Conservation (phyloP, 2,329 filamentous ascomycete genomes). For the Cordyceps fumosorosea region DNA sequence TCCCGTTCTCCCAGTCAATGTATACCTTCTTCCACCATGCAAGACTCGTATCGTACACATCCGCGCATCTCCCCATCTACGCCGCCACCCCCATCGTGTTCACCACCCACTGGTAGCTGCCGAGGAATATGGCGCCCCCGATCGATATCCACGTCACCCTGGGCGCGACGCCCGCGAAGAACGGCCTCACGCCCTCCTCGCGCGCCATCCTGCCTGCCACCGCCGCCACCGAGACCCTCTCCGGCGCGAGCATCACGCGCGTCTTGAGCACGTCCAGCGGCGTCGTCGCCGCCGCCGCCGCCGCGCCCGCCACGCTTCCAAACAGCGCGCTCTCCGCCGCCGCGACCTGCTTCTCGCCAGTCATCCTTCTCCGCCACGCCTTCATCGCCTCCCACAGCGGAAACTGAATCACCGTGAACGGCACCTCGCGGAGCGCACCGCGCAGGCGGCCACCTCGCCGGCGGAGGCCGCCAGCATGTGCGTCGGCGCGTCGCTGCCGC, state of each 20-base stretch:
- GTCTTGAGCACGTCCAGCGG: constrained; percentile 97
- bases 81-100: constrained; percentile 52
- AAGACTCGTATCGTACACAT: constrained; percentile 14
- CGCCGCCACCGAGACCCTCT: constrained; percentile 50
- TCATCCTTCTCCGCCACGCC: constrained; percentile 47
- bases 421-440: constrained; percentile 87
- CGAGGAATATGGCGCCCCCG: constrained; percentile 89
- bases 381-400: constrained; percentile 95
- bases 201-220: constrained; percentile 60
- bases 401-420: constrained; percentile 96
- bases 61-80: not conserved
- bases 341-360: constrained; percentile 40
- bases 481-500: constrained; percentile 32
- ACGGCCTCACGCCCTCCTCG: constrained; percentile 58
- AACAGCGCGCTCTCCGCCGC: constrained; percentile 78
- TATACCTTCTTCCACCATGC: no score
- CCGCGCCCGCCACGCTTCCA: constrained; percentile 73
- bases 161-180: constrained; percentile 73
- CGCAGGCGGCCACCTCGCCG: constrained; percentile 88
- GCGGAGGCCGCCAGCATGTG: constrained; percentile 83
- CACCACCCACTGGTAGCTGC: constrained; percentile 83
- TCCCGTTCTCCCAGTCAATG: no score
- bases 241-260: constrained; percentile 80
- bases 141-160: constrained; percentile 91
- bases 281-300: constrained; percentile 84